These are phyloP conservation scores for Aspergillus tanneri DNA, from an alignment of 2,329 filamentous ascomycete species.

Conservation along the genomic window DNA sequence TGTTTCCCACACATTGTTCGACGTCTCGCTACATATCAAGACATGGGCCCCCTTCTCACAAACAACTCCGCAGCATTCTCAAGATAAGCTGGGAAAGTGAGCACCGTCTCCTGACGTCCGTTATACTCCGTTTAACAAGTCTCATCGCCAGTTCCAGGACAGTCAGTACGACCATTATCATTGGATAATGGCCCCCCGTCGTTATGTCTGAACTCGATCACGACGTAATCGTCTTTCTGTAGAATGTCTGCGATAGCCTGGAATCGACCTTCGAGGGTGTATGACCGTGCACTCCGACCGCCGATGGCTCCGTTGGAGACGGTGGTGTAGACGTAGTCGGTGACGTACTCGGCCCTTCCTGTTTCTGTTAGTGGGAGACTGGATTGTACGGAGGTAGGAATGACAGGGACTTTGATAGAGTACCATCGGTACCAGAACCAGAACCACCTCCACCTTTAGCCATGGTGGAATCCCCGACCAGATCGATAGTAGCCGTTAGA, in stretches of 20 bases:
- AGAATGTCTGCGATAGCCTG: constrained; percentile 55
- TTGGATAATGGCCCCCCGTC: constrained; percentile 60
- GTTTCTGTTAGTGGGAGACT: not conserved
- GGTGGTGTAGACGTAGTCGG: constrained; percentile 48
- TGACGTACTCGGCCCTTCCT: constrained; percentile 65
- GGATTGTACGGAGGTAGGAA: not conserved
- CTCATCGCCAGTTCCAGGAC: constrained; percentile 54
- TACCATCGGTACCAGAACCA: no score
- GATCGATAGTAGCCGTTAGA: constrained; percentile 29
- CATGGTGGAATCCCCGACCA: constrained; percentile 41
- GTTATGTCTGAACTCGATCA: constrained; percentile 73
- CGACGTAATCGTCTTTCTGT: constrained; percentile 61
- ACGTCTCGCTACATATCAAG: constrained; percentile 59
- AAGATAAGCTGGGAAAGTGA: constrained; percentile 62
- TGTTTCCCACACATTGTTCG: constrained; percentile 63
- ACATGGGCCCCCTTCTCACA: constrained; percentile 59
- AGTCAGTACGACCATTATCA: constrained; percentile 64
- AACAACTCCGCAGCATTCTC: constrained; percentile 57
- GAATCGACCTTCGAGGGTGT: constrained; percentile 66
- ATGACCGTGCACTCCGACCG: constrained; percentile 66
- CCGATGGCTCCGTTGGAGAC: constrained; percentile 66
- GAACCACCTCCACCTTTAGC: no score
- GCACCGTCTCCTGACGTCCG: constrained; percentile 54
- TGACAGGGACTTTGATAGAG: no score
- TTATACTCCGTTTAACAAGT: constrained; percentile 56